These are phyloP conservation scores for Torulaspora globosa DNA, from an alignment of 1,139 yeast genomes.

Conservation along the genomic window DNA sequence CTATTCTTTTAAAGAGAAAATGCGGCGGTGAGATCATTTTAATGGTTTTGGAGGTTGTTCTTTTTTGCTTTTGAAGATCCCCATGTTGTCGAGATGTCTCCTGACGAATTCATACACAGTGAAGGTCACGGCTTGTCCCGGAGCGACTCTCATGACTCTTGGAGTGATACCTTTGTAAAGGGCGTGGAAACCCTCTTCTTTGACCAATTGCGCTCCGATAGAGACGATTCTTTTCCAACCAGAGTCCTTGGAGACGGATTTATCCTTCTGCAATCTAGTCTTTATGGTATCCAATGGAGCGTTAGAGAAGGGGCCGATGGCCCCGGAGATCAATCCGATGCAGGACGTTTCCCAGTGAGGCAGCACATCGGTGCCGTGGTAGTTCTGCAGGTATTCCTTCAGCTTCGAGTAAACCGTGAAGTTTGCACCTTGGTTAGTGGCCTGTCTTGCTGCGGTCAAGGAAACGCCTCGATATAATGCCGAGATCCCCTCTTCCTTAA, in stretches of 20 bases:
- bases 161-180: conserved; percentile 97
- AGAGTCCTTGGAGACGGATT: conserved; percentile 65
- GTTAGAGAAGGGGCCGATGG: conserved; percentile 94
- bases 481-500: conserved; percentile 84
- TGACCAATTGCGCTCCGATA: conserved; percentile 75
- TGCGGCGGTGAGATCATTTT: conserved; percentile 7
- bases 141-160: conserved; percentile 98
- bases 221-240: conserved; percentile 66
- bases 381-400: conserved; percentile 63
- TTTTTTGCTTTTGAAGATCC: conserved; percentile 17
- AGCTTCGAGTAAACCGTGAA: conserved; percentile 91
- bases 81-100: conserved; percentile 52
- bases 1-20: conserved; percentile 4
- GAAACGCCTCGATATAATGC: conserved; percentile 93
- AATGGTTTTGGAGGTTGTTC: conserved; percentile 16
- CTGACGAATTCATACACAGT: conserved; percentile 92
- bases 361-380: conserved; percentile 58
- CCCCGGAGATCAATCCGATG: conserved; percentile 91
- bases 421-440: conserved; percentile 97
- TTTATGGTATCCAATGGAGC: conserved; percentile 97
- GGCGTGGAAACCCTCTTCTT: conserved; percentile 85
- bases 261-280: conserved; percentile 92
- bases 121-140: conserved; percentile 98
- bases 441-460: conserved; percentile 95
- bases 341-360: conserved; percentile 94